These are phyloP conservation scores for Pyrenochaeta sp. DNA, from an alignment of 2,329 filamentous ascomycete genomes.

Conservation along the genomic window DNA sequence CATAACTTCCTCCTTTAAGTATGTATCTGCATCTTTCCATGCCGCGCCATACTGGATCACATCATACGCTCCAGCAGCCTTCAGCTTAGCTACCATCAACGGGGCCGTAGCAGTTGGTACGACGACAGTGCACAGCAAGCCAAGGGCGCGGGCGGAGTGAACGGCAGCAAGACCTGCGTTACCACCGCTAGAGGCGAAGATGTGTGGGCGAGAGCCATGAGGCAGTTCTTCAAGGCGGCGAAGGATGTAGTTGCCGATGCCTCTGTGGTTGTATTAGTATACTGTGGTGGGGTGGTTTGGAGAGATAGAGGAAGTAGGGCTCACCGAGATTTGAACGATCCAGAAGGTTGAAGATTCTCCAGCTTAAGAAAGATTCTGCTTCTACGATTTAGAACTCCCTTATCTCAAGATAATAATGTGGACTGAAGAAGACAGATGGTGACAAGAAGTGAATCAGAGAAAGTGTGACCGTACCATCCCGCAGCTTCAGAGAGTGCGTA, in stretches of 20 bases:
- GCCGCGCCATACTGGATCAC: slow-evolving; percentile 74
- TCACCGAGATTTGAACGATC: slow-evolving; percentile 79
- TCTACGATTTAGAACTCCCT: slow-evolving; percentile 52
- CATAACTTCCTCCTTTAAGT: slow-evolving; percentile 68
- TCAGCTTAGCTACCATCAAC: slow-evolving; percentile 76
- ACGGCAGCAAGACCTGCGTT: slow-evolving; percentile 87
- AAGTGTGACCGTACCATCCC: slow-evolving; percentile 69
- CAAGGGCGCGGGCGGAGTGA: slow-evolving; percentile 71
- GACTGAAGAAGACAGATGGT: background rate
- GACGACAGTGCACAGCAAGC: slow-evolving; percentile 75
- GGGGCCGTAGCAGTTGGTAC: slow-evolving; percentile 72
- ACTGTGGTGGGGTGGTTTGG: background rate
- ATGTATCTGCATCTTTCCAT: slow-evolving; percentile 74
- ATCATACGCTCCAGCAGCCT: slow-evolving; percentile 69
- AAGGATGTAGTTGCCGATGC: slow-evolving; percentile 76
- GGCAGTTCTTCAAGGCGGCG: slow-evolving; percentile 54
- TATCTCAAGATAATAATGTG: slow-evolving; percentile 19
- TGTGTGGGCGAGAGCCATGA: slow-evolving; percentile 60
- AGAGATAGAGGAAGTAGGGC: slow-evolving; percentile 1
- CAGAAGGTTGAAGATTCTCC: slow-evolving; percentile 83
- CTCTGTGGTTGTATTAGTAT: slow-evolving; percentile 46
- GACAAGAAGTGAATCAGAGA: slow-evolving; percentile 2
- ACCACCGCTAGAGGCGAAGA: slow-evolving; percentile 82
- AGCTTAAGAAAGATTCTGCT: slow-evolving; percentile 85
- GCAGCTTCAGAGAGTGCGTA: slow-evolving; percentile 71